Evolutionary conservation across 108 stramenopile species (phyloP), one percentile per base, ranked within the genome.

Genomic region (Mediolabrus comicus): DNA sequence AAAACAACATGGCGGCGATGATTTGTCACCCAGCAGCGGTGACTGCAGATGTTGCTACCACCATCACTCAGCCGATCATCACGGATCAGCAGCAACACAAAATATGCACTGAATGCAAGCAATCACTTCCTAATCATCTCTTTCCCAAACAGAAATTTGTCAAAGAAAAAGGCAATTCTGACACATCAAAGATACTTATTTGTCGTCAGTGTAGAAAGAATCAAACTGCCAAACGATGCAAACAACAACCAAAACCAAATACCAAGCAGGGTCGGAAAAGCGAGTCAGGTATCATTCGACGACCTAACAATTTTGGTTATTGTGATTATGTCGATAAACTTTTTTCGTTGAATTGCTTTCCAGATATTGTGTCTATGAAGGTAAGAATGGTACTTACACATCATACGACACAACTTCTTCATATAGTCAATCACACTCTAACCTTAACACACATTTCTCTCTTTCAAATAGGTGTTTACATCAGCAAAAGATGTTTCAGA

Each of bases 291-390:
- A 63, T 78, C 2, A 53, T 33, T n/a, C 39, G 77, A 41, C 22
- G 78, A 41, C 83, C 83, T 0, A 84, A 84, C 62, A 84, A 84
- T 38, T 77, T 68, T 58, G 83, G 83, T 13, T 80, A 81, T 46
- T 81, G 83, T 51, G 59, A 81, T 64, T 84, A 84, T 30, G 26
- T 84, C 3, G 83, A 84, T 38, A 60, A 67, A 24, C 31, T 85
- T 14, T 82, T 85, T 55, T 52, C 65, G 13, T 64, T 82, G 77
- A 56, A 79, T 1, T 85, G 84, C 51, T 85, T 82, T 56, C 49
- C 69, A 0, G 77, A 82, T 35, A 74, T 85, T 16, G 84, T 79
- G 2, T 10, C 52, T 1, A 24, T 77, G 9, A 32, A 66, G 10
- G 46, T n/a, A n/a, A n/a, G n/a, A n/a, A n/a, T n/a, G n/a, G n/a